A percentile compares a stretch with the other conserved stretches of the same genome.
Conservation (phyloP, 2,329 filamentous ascomycete species). For the Botrytis byssoidea region DNA sequence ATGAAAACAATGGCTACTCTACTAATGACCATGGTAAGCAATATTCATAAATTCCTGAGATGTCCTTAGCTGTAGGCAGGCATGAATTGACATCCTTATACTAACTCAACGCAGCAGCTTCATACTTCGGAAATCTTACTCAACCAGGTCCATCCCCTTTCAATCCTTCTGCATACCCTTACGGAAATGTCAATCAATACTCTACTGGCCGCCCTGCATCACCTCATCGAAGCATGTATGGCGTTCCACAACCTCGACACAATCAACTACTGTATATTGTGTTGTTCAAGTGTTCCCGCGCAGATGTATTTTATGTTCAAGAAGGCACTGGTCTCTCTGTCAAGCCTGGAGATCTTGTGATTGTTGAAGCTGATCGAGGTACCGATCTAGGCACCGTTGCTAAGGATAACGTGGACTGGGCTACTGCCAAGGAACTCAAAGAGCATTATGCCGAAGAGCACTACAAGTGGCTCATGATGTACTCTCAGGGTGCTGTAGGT, state of each 20-base stretch:
- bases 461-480: slow-evolving; percentile 99
- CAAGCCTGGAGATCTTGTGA: slow-evolving; percentile 89
- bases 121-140: slow-evolving; percentile 38
- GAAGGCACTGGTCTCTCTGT: slow-evolving; percentile 91
- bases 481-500: slow-evolving; percentile 73
- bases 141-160: slow-evolving; percentile 26
- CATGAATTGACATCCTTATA: slow-evolving; percentile 29
- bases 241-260: slow-evolving; percentile 58
- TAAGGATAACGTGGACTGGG: slow-evolving; percentile 82
- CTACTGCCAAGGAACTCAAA: slow-evolving; percentile 83
- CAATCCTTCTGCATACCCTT: slow-evolving; percentile 33
- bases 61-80: not conserved
- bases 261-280: slow-evolving; percentile 82
- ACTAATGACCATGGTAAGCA: slow-evolving; percentile 40
- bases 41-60: not conserved
- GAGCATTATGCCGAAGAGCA: slow-evolving; percentile 92
- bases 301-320: slow-evolving; percentile 95
- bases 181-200: slow-evolving; percentile 32
- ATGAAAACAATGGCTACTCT: slow-evolving; percentile 34
- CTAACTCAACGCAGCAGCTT: slow-evolving; percentile 32
- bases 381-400: slow-evolving; percentile 93
- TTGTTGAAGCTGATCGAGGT: slow-evolving; percentile 94
- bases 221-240: slow-evolving; percentile 61
- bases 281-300: slow-evolving; percentile 92
- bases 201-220: slow-evolving; percentile 50